These are phyloP conservation scores for Fagopyrum homotropicum DNA, from an alignment of 148 eudicot genomes.

Conservation along the genomic window DNA sequence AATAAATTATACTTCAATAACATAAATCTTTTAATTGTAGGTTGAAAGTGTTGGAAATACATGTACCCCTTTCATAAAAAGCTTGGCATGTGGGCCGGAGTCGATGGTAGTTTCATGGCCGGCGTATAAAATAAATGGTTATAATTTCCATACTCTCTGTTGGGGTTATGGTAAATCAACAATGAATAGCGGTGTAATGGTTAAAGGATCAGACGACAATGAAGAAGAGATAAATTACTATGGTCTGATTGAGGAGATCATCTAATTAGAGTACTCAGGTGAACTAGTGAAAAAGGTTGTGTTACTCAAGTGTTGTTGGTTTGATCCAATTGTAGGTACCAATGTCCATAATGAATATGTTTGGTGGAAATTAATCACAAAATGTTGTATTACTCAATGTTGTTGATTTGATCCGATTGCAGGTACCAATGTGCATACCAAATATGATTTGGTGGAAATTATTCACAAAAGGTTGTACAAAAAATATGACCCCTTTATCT, in stretches of 20 bases:
- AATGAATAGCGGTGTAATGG: background rate
- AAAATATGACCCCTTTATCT: background rate
- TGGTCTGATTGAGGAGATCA: background rate
- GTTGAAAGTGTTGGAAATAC: background rate
- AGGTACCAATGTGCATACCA: too few relatives aligned
- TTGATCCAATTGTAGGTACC: background rate
- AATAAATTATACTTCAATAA: too few relatives aligned
- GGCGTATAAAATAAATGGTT: background rate
- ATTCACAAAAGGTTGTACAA: too few relatives aligned
- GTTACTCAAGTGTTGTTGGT: background rate
- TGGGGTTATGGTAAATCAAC: background rate
- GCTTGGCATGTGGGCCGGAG: background rate
- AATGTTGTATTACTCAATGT: background rate
- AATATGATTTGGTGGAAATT: background rate
- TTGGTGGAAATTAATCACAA: too few relatives aligned
- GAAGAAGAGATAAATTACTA: background rate
- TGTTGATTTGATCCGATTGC: background rate
- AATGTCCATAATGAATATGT: background rate
- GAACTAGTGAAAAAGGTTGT: background rate
- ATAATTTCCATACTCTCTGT: background rate
- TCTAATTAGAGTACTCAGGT: background rate
- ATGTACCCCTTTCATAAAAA: too few relatives aligned
- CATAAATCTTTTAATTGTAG: too few relatives aligned
- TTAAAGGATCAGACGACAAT: background rate
- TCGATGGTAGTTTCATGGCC: too few relatives aligned